Conservation (phyloP, 2,329 filamentous ascomycete species). For the Ophiostoma sp. region DNA sequence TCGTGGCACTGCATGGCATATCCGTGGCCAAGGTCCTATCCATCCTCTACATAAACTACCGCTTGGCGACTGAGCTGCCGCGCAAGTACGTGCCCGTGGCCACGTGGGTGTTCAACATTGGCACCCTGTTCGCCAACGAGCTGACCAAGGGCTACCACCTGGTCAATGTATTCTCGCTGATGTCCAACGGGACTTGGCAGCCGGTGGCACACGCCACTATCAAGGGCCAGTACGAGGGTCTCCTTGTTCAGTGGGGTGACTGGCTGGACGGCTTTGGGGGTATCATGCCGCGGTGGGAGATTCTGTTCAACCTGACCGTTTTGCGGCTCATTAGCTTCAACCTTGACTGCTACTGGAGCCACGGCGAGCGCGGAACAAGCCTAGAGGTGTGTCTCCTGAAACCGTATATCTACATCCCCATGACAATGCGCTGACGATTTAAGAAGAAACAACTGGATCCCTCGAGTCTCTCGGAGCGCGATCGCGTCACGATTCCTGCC, state of each 20-base stretch:
- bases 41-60: conserved; percentile 79
- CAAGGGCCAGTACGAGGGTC: conserved; percentile 31
- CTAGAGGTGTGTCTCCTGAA: conserved; percentile 66
- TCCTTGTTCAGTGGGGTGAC: conserved; percentile 56
- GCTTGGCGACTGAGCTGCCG: conserved; percentile 67
- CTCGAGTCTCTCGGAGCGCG: conserved; percentile 76
- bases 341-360: conserved; percentile 91
- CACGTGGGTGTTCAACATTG: conserved; percentile 89
- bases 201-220: conserved; percentile 1
- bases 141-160: conserved; percentile 72
- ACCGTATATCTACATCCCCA: not conserved
- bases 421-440: conserved; percentile 20
- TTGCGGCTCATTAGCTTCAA: conserved; percentile 94
- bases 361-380: conserved; percentile 58
- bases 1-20: conserved; percentile 75
- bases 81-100: conserved; percentile 63
- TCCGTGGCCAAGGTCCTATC: conserved; percentile 75
- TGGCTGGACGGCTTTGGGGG: conserved; percentile 77
- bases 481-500: conserved; percentile 75
- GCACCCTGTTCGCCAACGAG: conserved; percentile 84
- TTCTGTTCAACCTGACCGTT: conserved; percentile 96
- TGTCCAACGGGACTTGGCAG: conserved; percentile 33
- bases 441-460: conserved; percentile 98
- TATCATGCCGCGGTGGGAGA: conserved; percentile 85
- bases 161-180: conserved; percentile 52